Conservation (phyloP, 1,284 basidiomycete species). For the Cystobasidiaceae sp. region DNA sequence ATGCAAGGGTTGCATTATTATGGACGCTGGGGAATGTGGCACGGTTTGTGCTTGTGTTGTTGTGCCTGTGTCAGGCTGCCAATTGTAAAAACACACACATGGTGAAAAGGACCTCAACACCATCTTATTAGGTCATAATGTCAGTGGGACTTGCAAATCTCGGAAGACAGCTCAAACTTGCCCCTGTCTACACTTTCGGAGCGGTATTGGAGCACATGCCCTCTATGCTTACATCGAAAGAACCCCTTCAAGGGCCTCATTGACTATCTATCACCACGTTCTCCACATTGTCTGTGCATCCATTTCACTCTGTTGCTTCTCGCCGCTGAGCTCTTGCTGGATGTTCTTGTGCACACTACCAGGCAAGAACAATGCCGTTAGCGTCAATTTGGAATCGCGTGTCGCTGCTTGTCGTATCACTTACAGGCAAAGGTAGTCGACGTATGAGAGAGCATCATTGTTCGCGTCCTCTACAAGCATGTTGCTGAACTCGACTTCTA, state of each 20-base stretch:
- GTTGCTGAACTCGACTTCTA: conserved; percentile 94
- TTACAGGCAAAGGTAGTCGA: conserved; percentile 54
- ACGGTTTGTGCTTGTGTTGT: too few species aligned
- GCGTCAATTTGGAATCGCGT: background rate
- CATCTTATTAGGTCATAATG: too few species aligned
- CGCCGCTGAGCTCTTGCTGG: conserved; percentile 23
- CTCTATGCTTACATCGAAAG: too few species aligned
- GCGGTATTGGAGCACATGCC: too few species aligned
- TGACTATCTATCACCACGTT: conserved; percentile 18
- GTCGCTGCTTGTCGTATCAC: background rate
- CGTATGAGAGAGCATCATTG: conserved; percentile 84
- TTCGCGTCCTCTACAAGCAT: conserved; percentile 96
- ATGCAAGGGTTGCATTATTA: background rate
- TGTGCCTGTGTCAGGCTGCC: too few species aligned
- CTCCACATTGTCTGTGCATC: conserved; percentile 31
- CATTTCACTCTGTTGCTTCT: conserved; percentile 26
- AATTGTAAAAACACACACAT: too few species aligned
- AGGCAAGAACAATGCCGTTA: background rate
- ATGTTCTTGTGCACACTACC: conserved; percentile 31
- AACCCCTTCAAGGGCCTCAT: too few species aligned
- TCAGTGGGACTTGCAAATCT: too few species aligned
- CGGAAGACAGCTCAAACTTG: too few species aligned
- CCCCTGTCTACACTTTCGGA: too few species aligned
- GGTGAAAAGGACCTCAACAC: too few species aligned
- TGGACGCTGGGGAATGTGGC: too few species aligned